Base-by-base conservation (phyloP, 352 stramenopile genomes). In the Phytophthora pluvialis region DNA sequence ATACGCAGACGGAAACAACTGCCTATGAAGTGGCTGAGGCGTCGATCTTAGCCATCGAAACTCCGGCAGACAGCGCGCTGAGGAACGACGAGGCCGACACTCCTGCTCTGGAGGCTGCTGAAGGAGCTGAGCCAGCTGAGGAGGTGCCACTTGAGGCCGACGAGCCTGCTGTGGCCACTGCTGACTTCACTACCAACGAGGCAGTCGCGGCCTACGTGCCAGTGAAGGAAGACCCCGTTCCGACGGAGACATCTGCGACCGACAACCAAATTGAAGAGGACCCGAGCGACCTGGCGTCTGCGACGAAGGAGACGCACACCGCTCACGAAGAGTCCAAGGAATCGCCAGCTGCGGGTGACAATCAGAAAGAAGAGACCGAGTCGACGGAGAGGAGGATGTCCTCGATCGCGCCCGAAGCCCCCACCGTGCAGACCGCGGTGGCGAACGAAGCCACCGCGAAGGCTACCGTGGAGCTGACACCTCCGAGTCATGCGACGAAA, bases 111-210 rank as follows among this genome's bases (percentile, higher is more conserved):
- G 45, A 53, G 52, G 40, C 28, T 49, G 25, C 11, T 39, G 42
- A 65, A 49, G 51, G 46, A 9, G 40, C 21, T 48, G 40, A 54
- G 7, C 12, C 15, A 48, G 21, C 29, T 9, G 38, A 33, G 36
- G 26, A 49, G 8, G 13, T 21, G 47, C 12, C 28, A n/a, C n/a
- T 44, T 43, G 60, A 67, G 29, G 32, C n/a, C 13, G n/a, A 49
- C 16, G n/a, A 67, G 29, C 8, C 33, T 43, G 26, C 21, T 21
- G 60, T 73, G 28, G 53, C 35, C 38, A 64, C 21, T 42, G 58
- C 64, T 4, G 69, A 77, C 33, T 73, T 66, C 40, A 70, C 51
- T 18, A 76, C 57, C 7, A 44, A 57, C 36, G 53, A 76, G 40
- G 15, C 51, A 12, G 9, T 70, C 3, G 48, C 53, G 15, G 36